Base-by-base conservation (phyloP, 164 flowering plant species). In the Buxus sempervirens region DNA sequence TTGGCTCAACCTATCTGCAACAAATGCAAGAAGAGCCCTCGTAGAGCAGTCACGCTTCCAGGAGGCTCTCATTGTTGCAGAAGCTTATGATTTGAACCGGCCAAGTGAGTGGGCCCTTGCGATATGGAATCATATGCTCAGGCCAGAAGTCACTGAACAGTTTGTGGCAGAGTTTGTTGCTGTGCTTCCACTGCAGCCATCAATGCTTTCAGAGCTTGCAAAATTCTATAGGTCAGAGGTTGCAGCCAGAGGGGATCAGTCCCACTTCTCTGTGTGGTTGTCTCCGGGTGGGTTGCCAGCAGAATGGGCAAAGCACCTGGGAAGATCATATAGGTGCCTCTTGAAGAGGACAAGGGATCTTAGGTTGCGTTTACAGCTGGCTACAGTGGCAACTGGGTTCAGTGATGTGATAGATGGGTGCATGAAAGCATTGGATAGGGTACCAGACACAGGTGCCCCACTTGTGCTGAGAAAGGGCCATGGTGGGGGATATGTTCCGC, bases 31-130 rank as follows among this genome's bases (percentile, higher is more conserved):
- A 32, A 78, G 98, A n/a, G 87, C 85, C 62, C 81, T 96, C 18
- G 99, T 91, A 32, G 98, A 93, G 73, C 99, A 93, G 72, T 85
- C 97, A n/a, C 90, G 93, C 42, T 96, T 96, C 77, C 98, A 85
- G 58, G 99, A 96, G 70, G 99, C 98, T 24, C 80, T 93, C 26
- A 88, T 93, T 64, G 97, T 96, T 54, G 98, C 99, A 2, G 99
- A 96, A 72, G 98, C 97, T 13, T 96, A 96, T 72, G 77, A 79
- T 64, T 90, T 96, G 24, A 93, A 96, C 78, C 96, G 89, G 79
- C 96, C 99, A 12, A 76, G 92, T 57, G 99, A 93, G 69, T 96
- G 99, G 99, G 97, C 93, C 18, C 78, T 82, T 21, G 97, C 93
- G 1, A 81, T 96, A 21, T 96, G 99, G 99, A 89, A 93, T 64